These are phyloP conservation scores for Corchorus olitorius DNA, from an alignment of 345 rosid species.

Conservation along the genomic window DNA sequence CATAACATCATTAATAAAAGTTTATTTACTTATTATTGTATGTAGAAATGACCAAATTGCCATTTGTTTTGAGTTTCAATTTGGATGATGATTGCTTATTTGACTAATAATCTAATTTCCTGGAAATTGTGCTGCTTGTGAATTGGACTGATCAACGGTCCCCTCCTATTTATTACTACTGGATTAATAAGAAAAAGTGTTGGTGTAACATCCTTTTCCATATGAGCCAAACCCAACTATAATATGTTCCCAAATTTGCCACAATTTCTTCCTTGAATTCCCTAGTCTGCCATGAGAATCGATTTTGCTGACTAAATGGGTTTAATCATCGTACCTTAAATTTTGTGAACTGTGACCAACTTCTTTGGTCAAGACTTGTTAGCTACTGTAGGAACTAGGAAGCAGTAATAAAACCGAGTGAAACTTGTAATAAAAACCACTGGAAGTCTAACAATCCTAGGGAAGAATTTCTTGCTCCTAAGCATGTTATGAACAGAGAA, in stretches of 20 bases:
- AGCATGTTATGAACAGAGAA: too few species aligned
- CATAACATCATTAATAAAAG: slow-evolving; percentile 22
- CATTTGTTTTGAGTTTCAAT: background rate
- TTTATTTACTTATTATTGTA: background rate
- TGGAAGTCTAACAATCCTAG: background rate
- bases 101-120: background rate
- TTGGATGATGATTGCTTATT: background rate
- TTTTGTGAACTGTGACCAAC: background rate
- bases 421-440: background rate
- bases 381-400: background rate
- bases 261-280: too few species aligned
- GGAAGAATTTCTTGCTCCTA: background rate
- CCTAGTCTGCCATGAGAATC: too few species aligned
- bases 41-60: background rate
- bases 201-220: background rate
- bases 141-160: background rate
- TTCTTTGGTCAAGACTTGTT: too few species aligned
- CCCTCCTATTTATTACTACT: background rate
- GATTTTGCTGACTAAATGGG: too few species aligned
- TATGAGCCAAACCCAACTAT: background rate
- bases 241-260: too few species aligned
- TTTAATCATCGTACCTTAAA: too few species aligned
- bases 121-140: background rate
- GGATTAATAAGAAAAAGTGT: too few species aligned
- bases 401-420: background rate